Percentiles rank a stretch among this genome's conserved stretches.
These are phyloP conservation scores for Corinectria fuckeliana DNA, from an alignment of 2,329 filamentous ascomycete species.

Conservation along the genomic window DNA sequence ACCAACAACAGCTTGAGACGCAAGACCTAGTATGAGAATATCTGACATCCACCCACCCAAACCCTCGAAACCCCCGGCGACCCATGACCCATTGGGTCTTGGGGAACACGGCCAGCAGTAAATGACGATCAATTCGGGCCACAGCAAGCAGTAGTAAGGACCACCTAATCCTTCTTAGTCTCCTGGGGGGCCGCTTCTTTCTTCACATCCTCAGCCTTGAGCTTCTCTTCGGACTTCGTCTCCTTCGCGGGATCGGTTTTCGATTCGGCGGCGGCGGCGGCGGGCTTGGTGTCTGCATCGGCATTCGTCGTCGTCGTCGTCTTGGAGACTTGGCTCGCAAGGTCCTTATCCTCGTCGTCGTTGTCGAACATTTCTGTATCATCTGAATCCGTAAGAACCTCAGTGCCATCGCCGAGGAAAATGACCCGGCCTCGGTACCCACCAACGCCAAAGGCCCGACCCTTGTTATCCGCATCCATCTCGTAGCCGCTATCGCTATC, in stretches of 20 bases:
- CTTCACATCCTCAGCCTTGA: conserved; percentile 32
- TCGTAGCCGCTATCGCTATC: conserved; percentile 81
- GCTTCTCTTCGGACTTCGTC: conserved; percentile 32
- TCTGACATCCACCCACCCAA: conserved; percentile 30
- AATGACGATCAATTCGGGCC: conserved; percentile 26
- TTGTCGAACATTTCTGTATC: conserved; percentile 95
- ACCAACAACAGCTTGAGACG: conserved; percentile 36
- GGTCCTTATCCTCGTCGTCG: conserved; percentile 82
- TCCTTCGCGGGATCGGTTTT: conserved; percentile 32
- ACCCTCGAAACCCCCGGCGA: conserved; percentile 20
- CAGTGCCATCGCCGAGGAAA: conserved; percentile 92
- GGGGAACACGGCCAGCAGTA: conserved; percentile 31
- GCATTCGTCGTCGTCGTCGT: conserved; percentile 39
- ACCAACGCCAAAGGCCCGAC: conserved; percentile 68
- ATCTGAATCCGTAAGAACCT: conserved; percentile 86
- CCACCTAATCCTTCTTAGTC: conserved; percentile 47
- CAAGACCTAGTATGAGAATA: conserved; percentile 39
- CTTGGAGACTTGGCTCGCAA: conserved; percentile 83
- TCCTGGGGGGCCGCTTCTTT: conserved; percentile 38
- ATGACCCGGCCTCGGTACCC: conserved; percentile 88
- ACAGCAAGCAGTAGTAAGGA: conserved; percentile 30
- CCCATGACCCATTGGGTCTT: conserved; percentile 15
- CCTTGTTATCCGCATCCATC: conserved; percentile 71
- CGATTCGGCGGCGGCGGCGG: conserved; percentile 34
- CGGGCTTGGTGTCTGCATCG: conserved; percentile 34